These are phyloP conservation scores for Piper betle DNA, from an alignment of 164 flowering plant species.

Conservation along the genomic window DNA sequence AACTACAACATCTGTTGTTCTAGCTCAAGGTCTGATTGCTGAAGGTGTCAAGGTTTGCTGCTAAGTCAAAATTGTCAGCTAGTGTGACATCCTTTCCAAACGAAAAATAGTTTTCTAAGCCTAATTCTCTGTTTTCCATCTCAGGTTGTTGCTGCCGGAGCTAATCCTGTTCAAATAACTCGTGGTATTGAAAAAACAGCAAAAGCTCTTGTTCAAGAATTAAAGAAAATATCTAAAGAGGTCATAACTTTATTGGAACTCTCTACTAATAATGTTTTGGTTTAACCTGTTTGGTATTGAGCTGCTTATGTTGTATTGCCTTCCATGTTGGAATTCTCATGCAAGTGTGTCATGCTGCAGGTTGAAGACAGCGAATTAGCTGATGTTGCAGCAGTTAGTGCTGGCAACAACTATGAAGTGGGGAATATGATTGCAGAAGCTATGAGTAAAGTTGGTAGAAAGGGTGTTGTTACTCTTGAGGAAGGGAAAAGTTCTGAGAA, in stretches of 20 bases:
- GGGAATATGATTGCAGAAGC: slow-evolving; percentile 98
- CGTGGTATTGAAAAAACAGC: slow-evolving; percentile 95
- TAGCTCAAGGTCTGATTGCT: slow-evolving; percentile 92
- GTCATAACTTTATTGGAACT: slow-evolving; percentile 16
- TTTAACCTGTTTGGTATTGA: too few species aligned
- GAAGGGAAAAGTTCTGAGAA: slow-evolving; percentile 98
- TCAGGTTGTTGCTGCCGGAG: slow-evolving; percentile 98
- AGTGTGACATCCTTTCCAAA: neutral
- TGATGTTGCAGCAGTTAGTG: slow-evolving; percentile 99
- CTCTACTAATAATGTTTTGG: neutral
- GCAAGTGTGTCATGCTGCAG: slow-evolving; percentile 18
- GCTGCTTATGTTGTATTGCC: neutral
- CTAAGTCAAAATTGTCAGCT: neutral
- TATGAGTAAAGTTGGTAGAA: slow-evolving; percentile 85
- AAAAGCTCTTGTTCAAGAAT: slow-evolving; percentile 80
- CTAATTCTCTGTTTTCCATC: slow-evolving; percentile 1
- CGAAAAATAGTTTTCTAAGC: neutral
- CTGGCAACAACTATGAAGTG: slow-evolving; percentile 88
- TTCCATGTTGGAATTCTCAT: neutral
- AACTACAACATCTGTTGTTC: slow-evolving; percentile 98
- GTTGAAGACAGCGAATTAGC: slow-evolving; percentile 97
- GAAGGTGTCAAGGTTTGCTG: slow-evolving; percentile 89
- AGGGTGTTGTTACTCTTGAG: slow-evolving; percentile 96
- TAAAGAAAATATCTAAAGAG: slow-evolving; percentile 83
- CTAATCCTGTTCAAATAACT: slow-evolving; percentile 92